Conservation (phyloP, 2,329 filamentous ascomycete species). For the Neobulgaria alba region DNA sequence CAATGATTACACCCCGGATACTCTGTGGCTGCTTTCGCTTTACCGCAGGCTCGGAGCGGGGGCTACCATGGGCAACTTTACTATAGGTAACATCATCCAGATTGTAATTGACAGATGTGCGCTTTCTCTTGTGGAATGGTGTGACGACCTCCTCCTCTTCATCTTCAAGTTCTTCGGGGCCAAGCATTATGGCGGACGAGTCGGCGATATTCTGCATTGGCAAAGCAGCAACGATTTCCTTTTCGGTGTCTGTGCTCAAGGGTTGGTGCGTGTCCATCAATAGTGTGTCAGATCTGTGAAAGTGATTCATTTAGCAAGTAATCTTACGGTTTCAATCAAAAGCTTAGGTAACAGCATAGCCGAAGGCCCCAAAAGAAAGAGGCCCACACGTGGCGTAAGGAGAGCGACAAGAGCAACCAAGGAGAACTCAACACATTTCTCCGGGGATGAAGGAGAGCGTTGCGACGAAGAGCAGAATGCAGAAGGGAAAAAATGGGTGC, state of each 20-base stretch:
- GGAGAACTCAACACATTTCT: constrained; percentile 1
- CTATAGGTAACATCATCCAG: constrained; percentile 38
- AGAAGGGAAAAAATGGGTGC: too few species aligned
- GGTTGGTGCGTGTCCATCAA: constrained; percentile 11
- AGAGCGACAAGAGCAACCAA: constrained; percentile 2
- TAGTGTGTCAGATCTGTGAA: constrained; percentile 14
- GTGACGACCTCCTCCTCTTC: constrained; percentile 27
- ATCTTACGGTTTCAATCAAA: constrained; percentile 15
- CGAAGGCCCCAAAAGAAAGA: constrained; percentile 12
- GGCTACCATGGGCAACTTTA: constrained; percentile 9
- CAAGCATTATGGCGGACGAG: constrained; percentile 11
- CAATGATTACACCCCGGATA: constrained; percentile 35
- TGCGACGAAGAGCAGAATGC: too few species aligned
- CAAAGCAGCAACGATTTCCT: constrained; percentile 18
- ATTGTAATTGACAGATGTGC: constrained; percentile 41
- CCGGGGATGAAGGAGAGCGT: too few species aligned
- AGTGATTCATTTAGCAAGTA: constrained; percentile 10
- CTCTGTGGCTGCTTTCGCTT: constrained; percentile 20
- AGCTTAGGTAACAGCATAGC: constrained; percentile 14
- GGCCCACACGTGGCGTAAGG: constrained; percentile 17
- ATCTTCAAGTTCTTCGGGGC: not conserved
- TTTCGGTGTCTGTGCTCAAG: constrained; percentile 16
- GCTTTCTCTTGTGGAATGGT: constrained; percentile 48
- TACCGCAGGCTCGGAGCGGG: constrained; percentile 11
- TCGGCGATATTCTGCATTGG: constrained; percentile 11